Evolutionary conservation across 192 early-diverging fungal genomes (phyloP), one percentile per base, ranked within the genome.

Genomic region (Entomortierella beljakovae): DNA sequence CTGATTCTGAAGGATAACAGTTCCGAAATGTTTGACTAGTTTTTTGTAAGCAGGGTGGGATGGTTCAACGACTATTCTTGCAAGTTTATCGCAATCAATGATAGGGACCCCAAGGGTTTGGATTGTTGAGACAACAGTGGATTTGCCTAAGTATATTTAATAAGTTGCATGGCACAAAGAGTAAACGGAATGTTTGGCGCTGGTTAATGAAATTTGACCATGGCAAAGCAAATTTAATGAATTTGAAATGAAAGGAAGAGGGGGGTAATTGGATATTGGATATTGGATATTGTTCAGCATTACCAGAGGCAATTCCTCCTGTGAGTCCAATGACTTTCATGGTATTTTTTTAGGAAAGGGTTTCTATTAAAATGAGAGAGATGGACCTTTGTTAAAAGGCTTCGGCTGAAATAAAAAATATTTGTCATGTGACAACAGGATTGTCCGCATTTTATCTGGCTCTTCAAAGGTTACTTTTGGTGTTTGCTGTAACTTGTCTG

Each of bases 251-350:
- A 52, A n/a, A 23, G 50, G n/a, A 9, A 23, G 37, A 8, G 37
- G 33, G 23, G 22, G 13, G n/a, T n/a, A n/a, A n/a, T n/a, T n/a
- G n/a, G n/a, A n/a, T n/a, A 20, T 46, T 15, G 22, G 38, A 23
- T 6, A n/a, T 23, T 40, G 2, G 32, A 5, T 18, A 1, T 11
- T 52, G 46, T 18, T 9, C 28, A 37, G 8, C 34, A 23, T 68
- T 84, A 80, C 93, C 93, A 13, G 92, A 90, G 31, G 96, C 94
- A 54, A 99, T 99, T 31, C 97, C 96, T 58, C 98, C 98, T 10
- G 98, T 99, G 42, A 99, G 85, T 13, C 97, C 97, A 38, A 98
- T 80, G 26, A 99, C 80, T 55, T 92, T 90, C 97, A 99, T 98
- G 54, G 31, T 34, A 20, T 28, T 25, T 35, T 23, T 10, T 6